Evolutionary conservation across 1,284 basidiomycete genomes (phyloP), one percentile per base, ranked within the genome.

Genomic region (Ceratobasidium papillatum): DNA sequence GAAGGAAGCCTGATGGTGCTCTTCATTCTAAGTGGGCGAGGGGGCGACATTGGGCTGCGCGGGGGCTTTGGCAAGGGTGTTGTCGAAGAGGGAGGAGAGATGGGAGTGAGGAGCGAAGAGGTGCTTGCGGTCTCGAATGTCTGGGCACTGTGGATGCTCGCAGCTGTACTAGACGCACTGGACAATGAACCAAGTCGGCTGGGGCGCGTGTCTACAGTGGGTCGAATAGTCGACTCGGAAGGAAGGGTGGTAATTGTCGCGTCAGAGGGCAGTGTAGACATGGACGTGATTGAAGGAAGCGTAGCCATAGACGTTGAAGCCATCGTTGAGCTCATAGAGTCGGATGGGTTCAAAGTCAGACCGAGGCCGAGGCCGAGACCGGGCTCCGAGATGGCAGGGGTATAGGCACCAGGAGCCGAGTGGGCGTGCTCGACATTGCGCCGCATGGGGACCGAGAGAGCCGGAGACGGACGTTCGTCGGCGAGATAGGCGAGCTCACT

Each of bases 381-480:
- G 30, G 59, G 36, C 36, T 38, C 59, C 14, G 59, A 3, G 38
- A 59, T 36, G 19, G 32, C 27, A 36, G 59, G 43, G n/a, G 62
- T 43, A 49, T 47, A 64, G 22, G 45, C 43, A 7, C 43, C 62
- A 22, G 41, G 62, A 3, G 62, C 62, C 2, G 47, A 66, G 34
- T 43, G 59, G 30, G 63, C 45, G 17, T 30, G 45, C 22, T 66
- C 49, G n/a, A 66, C 54, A 27, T 56, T 58, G 66, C 66, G 66
- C 3, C 66, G 66, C 66, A 69, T 69, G 32, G 66, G 66, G 5
- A 69, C 66, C 2, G 66, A 69, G 34, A 69, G 22, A 11, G 65
- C 65, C 2, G 51, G 66, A 1, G 8, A 5, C 38, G 59, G 59
- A 5, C 59, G 59, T 22, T 41, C 32, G 27, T 51, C 51, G 14